phyloP scores from a whole-genome alignment of 192 early-diverging fungal genomes.

The Coemansia sp. region DNA sequence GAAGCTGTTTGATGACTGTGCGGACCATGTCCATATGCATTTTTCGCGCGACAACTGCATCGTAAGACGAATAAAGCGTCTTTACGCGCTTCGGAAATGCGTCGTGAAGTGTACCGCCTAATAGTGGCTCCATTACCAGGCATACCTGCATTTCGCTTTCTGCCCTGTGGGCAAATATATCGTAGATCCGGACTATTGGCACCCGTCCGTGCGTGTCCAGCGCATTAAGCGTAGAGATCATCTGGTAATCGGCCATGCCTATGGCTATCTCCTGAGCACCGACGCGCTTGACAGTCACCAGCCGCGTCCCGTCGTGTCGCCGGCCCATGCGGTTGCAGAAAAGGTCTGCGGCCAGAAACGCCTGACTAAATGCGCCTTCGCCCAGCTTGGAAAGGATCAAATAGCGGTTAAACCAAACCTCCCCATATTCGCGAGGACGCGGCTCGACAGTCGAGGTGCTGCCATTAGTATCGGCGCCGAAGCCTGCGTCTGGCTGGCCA shows the following conservation, averaged over 20 bases:
- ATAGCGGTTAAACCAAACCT: constrained; percentile 53
- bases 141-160: constrained; percentile 24
- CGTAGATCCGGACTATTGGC: constrained; percentile 44
- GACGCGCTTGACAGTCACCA: constrained; percentile 51
- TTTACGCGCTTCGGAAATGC: constrained; percentile 46
- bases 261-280: constrained; percentile 36
- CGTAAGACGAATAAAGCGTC: constrained; percentile 29
- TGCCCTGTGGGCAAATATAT: constrained; percentile 32
- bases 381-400: constrained; percentile 45
- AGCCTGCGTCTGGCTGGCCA: neutral
- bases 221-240: constrained; percentile 44
- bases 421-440: constrained; percentile 42
- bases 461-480: constrained; percentile 2
- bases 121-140: constrained; percentile 51
- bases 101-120: constrained; percentile 48
- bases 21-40: constrained; percentile 66
- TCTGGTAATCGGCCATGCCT: constrained; percentile 48
- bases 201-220: constrained; percentile 35
- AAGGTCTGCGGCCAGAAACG: constrained; percentile 44
- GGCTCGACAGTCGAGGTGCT: constrained; percentile 4
- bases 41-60: constrained; percentile 36
- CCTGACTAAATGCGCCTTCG: constrained; percentile 54
- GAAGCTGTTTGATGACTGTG: constrained; percentile 78
- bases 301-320: constrained; percentile 39
- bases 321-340: constrained; percentile 42